A percentile compares a stretch with the other conserved stretches of the same genome.
These are phyloP conservation scores for Lentinula edodes DNA, from an alignment of 768 basidiomycete species.

Conservation along the genomic window DNA sequence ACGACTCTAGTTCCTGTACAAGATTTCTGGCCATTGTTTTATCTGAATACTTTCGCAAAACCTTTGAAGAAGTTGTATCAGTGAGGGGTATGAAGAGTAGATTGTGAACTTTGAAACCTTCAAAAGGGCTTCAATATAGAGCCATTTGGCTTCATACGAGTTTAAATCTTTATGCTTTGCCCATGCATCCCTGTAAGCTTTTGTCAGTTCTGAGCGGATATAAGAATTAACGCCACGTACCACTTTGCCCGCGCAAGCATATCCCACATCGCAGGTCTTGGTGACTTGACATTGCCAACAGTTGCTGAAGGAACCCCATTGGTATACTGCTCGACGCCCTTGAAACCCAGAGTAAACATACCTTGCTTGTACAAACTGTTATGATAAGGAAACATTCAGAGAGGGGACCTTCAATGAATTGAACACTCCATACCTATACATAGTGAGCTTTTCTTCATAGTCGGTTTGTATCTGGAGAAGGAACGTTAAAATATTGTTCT, in stretches of 20 bases:
- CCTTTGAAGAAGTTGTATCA: constrained; percentile 35
- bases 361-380: constrained; percentile 90
- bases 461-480: constrained; percentile 67
- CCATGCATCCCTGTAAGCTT: constrained; percentile 79
- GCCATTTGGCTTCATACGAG: constrained; percentile 25
- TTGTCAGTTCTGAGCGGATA: neutral
- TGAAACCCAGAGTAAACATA: constrained; percentile 22
- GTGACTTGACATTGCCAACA: constrained; percentile 75
- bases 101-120: neutral
- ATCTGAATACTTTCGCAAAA: constrained; percentile 77
- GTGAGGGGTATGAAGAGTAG: neutral
- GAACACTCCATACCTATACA: constrained; percentile 67
- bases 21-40: constrained; percentile 72
- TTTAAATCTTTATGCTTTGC: constrained; percentile 85
- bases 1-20: constrained; percentile 73
- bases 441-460: constrained; percentile 90
- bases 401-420: neutral
- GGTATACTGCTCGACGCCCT: neutral
- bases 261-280: constrained; percentile 85
- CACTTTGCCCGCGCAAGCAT: constrained; percentile 93
- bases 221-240: constrained; percentile 32
- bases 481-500: neutral
- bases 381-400: constrained; percentile 5
- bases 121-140: neutral
- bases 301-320: constrained; percentile 53